Conservation (phyloP, 1,284 basidiomycete genomes). For the Marasmius oreades region DNA sequence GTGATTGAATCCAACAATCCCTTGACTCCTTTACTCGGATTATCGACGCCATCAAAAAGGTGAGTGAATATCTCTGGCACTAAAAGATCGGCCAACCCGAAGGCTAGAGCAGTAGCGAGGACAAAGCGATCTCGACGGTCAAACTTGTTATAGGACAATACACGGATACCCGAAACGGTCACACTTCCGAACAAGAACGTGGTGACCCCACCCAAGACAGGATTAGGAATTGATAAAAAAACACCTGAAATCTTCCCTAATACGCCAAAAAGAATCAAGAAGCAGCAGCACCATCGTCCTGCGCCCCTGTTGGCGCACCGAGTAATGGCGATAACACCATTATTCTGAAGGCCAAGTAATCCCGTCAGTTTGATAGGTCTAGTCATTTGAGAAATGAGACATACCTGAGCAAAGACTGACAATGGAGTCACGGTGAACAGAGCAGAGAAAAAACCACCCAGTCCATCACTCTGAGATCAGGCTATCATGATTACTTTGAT, state of each 20-base stretch:
- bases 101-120: conserved; percentile 65
- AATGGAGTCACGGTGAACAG: conserved; percentile 80
- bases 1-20: conserved; percentile 78
- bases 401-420: conserved; percentile 74
- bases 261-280: conserved; percentile 71
- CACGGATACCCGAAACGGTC: conserved; percentile 65
- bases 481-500: not conserved
- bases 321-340: conserved; percentile 77
- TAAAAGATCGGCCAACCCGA: conserved; percentile 72
- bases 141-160: conserved; percentile 64
- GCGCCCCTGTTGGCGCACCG: conserved; percentile 74
- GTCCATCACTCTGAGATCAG: conserved; percentile 61
- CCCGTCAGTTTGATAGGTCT: not conserved
- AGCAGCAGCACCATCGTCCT: conserved; percentile 69
- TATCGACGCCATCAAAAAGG: conserved; percentile 62
- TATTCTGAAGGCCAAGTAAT: conserved; percentile 46
- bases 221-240: conserved; percentile 77
- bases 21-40: conserved; percentile 55
- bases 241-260: conserved; percentile 80
- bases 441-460: conserved; percentile 72
- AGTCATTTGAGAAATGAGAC: not conserved
- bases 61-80: conserved; percentile 60
- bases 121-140: conserved; percentile 78
- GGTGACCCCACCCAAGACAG: conserved; percentile 82
- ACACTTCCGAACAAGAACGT: conserved; percentile 74